These are phyloP conservation scores for Talaromyces liani DNA, from an alignment of 495 filamentous ascomycete species.

Conservation along the genomic window DNA sequence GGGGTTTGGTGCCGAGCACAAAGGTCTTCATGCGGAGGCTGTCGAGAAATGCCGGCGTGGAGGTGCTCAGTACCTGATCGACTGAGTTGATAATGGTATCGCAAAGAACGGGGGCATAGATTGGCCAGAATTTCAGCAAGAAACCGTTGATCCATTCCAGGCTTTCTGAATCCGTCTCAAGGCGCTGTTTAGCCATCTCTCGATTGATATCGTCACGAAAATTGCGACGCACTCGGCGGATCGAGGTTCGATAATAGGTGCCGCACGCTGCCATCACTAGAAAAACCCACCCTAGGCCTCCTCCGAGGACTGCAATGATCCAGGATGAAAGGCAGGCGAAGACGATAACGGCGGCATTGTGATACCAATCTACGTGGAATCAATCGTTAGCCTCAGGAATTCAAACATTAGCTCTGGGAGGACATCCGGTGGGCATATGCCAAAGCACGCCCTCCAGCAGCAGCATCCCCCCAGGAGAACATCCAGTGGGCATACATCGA, in stretches of 20 bases:
- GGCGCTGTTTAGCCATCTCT: constrained; percentile 80
- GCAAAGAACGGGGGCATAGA: constrained; percentile 89
- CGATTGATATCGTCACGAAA: constrained; percentile 90
- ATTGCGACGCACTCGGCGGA: constrained; percentile 88
- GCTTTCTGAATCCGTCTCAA: constrained; percentile 90
- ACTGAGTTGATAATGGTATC: constrained; percentile 87
- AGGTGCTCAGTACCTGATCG: constrained; percentile 87
- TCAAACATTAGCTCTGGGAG: too few species aligned
- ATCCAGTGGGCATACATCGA: too few species aligned
- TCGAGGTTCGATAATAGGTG: constrained; percentile 95
- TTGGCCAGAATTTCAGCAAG: constrained; percentile 97
- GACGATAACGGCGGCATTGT: constrained; percentile 85
- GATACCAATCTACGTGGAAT: constrained; percentile 77
- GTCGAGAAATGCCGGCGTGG: constrained; percentile 88
- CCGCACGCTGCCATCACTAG: constrained; percentile 84
- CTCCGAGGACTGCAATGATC: constrained; percentile 80
- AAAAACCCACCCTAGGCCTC: constrained; percentile 88
- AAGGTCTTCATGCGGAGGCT: constrained; percentile 88
- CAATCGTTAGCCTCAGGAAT: too few species aligned
- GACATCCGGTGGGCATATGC: too few species aligned
- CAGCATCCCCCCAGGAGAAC: too few species aligned
- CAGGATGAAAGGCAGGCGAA: constrained; percentile 91
- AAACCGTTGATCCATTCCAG: constrained; percentile 99
- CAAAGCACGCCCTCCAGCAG: too few species aligned
- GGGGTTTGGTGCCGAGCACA: constrained; percentile 87